Conservation (phyloP, 495 filamentous ascomycete species). For the Xylaria castorea region DNA sequence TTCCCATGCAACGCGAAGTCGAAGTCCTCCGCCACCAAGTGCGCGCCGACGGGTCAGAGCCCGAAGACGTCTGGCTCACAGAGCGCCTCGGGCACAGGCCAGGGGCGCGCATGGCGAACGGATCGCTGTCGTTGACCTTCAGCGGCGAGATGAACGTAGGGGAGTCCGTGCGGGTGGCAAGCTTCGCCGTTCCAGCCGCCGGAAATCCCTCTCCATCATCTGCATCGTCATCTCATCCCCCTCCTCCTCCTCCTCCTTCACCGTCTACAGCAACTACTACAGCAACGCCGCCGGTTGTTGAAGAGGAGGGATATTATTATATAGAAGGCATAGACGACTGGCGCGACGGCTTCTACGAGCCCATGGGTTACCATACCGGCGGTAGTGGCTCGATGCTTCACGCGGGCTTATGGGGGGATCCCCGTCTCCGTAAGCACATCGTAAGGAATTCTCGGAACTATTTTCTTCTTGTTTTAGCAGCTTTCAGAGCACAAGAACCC, state of each 20-base stretch:
- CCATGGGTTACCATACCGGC: slow-evolving; percentile 62
- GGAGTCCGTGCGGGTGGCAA: neutral
- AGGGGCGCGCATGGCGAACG: slow-evolving; percentile 37
- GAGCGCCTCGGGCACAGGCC: slow-evolving; percentile 52
- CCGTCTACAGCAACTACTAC: neutral
- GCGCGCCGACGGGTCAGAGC: slow-evolving; percentile 44
- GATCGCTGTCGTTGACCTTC: slow-evolving; percentile 44
- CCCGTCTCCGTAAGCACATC: slow-evolving; percentile 49
- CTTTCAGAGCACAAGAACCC: no score
- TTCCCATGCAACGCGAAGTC: slow-evolving; percentile 25
- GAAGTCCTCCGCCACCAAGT: slow-evolving; percentile 46
- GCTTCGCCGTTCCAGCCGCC: slow-evolving; percentile 24
- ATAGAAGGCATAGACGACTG: slow-evolving; percentile 50
- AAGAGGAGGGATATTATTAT: slow-evolving; percentile 39
- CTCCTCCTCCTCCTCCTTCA: no score
- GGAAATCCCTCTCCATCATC: neutral
- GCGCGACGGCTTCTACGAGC: slow-evolving; percentile 55
- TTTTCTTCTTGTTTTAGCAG: neutral
- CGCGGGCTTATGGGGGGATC: slow-evolving; percentile 49
- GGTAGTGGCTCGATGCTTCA: slow-evolving; percentile 48
- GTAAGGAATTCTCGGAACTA: neutral
- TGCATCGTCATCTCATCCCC: neutral
- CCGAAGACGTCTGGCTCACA: slow-evolving; percentile 59
- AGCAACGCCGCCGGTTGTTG: slow-evolving; percentile 10
- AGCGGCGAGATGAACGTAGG: slow-evolving; percentile 49